Conservation (phyloP, 352 stramenopile species). For the Phytopythium cucurbitacearum region DNA sequence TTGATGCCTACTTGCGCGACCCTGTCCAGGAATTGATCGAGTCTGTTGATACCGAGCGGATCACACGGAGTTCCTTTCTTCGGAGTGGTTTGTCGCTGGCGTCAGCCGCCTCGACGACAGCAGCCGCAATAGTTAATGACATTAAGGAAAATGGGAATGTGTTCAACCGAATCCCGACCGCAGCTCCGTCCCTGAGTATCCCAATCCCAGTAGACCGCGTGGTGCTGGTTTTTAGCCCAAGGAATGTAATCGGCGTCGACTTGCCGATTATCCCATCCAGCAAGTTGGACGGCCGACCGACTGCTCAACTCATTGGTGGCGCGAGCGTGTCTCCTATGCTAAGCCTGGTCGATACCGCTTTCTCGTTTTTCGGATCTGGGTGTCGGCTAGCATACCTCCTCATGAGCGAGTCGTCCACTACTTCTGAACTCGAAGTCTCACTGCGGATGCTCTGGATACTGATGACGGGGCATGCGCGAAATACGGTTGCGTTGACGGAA, state of each 20-base stretch:
- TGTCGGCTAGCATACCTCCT: conserved; percentile 52
- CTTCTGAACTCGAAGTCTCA: conserved; percentile 36
- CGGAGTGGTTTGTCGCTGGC: conserved; percentile 47
- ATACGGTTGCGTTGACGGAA: conserved; percentile 56
- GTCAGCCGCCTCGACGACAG: conserved; percentile 54
- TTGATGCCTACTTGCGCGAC: conserved; percentile 65
- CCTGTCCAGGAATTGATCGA: conserved; percentile 62
- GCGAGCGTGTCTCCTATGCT: conserved; percentile 15
- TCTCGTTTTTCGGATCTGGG: conserved; percentile 39
- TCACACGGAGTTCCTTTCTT: conserved; percentile 39
- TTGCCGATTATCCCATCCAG: conserved; percentile 37
- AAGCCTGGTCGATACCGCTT: conserved; percentile 34
- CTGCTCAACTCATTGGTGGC: conserved; percentile 53
- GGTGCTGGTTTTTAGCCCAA: conserved; percentile 42
- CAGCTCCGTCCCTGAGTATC: conserved; percentile 43
- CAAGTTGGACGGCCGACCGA: conserved; percentile 51
- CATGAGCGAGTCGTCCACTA: conserved; percentile 34
- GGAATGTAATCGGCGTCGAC: conserved; percentile 30
- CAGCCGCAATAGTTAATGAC: conserved; percentile 65
- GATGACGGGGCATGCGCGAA: conserved; percentile 30
- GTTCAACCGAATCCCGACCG: conserved; percentile 49
- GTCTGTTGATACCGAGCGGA: conserved; percentile 60
- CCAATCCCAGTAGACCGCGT: conserved; percentile 45
- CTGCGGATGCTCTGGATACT: conserved; percentile 34
- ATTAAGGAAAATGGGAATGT: conserved; percentile 52